These are phyloP conservation scores for Gentiana dahurica DNA, from an alignment of 257 asterid genomes.

Conservation along the genomic window DNA sequence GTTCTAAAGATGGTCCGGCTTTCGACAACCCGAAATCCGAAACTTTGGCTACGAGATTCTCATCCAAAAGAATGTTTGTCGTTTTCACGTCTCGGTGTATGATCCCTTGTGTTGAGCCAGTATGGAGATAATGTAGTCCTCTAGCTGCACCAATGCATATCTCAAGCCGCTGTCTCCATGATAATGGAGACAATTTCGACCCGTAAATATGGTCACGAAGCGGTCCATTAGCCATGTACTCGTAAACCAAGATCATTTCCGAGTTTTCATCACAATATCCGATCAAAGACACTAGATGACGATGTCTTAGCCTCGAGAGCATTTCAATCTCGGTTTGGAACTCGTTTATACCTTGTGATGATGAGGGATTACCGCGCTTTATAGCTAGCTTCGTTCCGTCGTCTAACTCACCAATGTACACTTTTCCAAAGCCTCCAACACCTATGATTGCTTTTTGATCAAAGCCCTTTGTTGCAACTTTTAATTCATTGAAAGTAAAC, in stretches of 20 bases:
- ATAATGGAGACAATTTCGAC: constrained; percentile 33
- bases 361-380: constrained; percentile 77
- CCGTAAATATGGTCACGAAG: constrained; percentile 77
- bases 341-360: constrained; percentile 86
- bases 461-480: constrained; percentile 62
- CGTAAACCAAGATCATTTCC: constrained; percentile 83
- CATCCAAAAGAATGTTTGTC: constrained; percentile 79
- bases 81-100: constrained; percentile 92
- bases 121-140: constrained; percentile 92
- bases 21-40: constrained; percentile 93
- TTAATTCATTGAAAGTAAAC: constrained; percentile 54
- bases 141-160: constrained; percentile 89
- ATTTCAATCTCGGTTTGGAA: constrained; percentile 73
- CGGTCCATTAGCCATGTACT: constrained; percentile 78
- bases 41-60: constrained; percentile 52
- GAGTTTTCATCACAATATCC: constrained; percentile 82
- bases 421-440: constrained; percentile 96
- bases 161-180: constrained; percentile 80
- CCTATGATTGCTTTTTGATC: constrained; percentile 63
- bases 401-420: constrained; percentile 50
- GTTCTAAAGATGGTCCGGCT: constrained; percentile 77
- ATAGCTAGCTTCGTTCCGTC: constrained; percentile 69
- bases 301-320: constrained; percentile 76
- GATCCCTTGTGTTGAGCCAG: constrained; percentile 82
- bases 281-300: constrained; percentile 77